Conservation (phyloP, 176 grass and related monocot genomes). For the Zizania latifolia region DNA sequence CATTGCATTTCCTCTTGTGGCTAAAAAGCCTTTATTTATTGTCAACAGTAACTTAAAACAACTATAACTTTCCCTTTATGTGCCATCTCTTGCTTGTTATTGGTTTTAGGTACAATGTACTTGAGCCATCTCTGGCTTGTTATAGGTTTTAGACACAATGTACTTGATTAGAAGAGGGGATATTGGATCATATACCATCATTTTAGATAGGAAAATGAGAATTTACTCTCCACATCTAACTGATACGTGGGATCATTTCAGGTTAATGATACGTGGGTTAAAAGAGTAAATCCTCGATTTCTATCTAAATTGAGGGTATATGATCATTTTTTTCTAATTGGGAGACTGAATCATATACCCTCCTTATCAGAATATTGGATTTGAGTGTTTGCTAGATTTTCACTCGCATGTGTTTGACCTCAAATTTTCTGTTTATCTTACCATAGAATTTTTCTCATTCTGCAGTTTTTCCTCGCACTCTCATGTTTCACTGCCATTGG, state of each 20-base stretch:
- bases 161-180: too few species aligned
- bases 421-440: neutral
- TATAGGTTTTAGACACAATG: too few species aligned
- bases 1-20: neutral
- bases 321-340: too few species aligned
- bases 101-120: neutral
- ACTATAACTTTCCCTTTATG: neutral
- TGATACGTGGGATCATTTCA: too few species aligned
- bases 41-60: neutral
- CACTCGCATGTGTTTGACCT: neutral
- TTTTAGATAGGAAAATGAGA: too few species aligned
- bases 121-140: too few species aligned
- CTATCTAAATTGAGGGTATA: too few species aligned
- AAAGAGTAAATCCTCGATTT: too few species aligned
- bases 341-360: too few species aligned
- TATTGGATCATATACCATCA: too few species aligned
- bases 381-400: neutral
- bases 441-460: neutral
- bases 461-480: constrained; percentile 62
- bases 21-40: neutral
- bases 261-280: too few species aligned
- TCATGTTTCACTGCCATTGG: constrained; percentile 85
- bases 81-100: neutral
- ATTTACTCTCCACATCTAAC: too few species aligned
- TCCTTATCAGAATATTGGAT: neutral